A percentile compares a stretch with the other conserved stretches of the same genome.
Evolutionary conservation across 1,284 basidiomycete genomes (phyloP).

Genomic region (Phylloporus sp.): DNA sequence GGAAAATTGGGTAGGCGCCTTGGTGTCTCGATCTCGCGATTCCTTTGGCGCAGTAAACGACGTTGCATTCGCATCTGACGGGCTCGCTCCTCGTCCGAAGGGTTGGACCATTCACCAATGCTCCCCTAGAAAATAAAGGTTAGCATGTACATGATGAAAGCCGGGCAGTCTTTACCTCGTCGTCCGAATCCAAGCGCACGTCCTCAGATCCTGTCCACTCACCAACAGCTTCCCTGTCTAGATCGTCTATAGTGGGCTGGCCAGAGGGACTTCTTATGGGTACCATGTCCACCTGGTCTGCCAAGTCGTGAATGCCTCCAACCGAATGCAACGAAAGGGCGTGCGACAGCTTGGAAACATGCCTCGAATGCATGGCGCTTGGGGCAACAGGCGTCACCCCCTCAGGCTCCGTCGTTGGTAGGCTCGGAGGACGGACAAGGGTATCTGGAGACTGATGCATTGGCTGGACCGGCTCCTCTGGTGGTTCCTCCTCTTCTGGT

Average conservation of each 20-base stretch:
- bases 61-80: conserved; percentile 70
- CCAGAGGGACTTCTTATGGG: conserved; percentile 40
- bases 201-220: conserved; percentile 88
- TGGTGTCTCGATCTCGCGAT: conserved; percentile 58
- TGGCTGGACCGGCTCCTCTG: conserved; percentile 43
- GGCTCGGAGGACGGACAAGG: conserved; percentile 25
- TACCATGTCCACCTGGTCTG: conserved; percentile 36
- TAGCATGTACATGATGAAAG: conserved; percentile 17
- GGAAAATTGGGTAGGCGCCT: conserved; percentile 81
- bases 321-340: conserved; percentile 72
- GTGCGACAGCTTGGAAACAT: conserved; percentile 71
- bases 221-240: conserved; percentile 60
- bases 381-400: conserved; percentile 55
- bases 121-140: conserved; percentile 56
- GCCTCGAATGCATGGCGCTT: conserved; percentile 69
- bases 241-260: conserved; percentile 44
- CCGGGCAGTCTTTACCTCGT: conserved; percentile 57
- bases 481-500: conserved; percentile 67
- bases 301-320: conserved; percentile 52
- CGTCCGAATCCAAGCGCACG: conserved; percentile 60
- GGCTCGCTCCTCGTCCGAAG: conserved; percentile 83
- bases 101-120: conserved; percentile 88
- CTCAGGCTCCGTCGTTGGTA: conserved; percentile 36
- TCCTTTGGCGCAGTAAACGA: conserved; percentile 59
- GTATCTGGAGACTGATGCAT: conserved; percentile 37